Evolutionary conservation across 768 basidiomycete species (phyloP), one percentile per base, ranked within the genome.

Genomic region (Pleurotus giganteus): DNA sequence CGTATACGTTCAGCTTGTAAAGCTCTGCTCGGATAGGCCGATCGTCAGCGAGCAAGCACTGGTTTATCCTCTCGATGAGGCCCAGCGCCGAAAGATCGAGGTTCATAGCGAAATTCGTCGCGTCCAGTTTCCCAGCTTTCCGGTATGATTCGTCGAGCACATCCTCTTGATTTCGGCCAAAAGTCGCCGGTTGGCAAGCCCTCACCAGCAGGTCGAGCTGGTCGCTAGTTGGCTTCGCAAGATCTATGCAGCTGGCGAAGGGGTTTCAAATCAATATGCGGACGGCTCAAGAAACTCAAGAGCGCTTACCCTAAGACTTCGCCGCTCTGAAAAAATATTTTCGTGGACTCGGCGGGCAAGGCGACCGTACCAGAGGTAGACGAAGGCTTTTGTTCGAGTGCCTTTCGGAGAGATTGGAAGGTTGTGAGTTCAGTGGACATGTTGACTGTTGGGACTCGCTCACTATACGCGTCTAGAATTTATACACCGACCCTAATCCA

Each of bases 1-100:
- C 71, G 44, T 73, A 74, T 2, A 74, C 66, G 56, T 74, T 74
- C 11, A 74, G 56, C 44, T 74, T 73, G 54, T 74, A 72, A 17
- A 70, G 55, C 47, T 73, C 71, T 7, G 68, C 59, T 3, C 58
- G 51, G 24, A 70, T 57, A 7, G 23, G n/a, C 24, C 60, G 47
- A 5, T 58, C 45, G 1, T 56, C 50, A 3, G 47, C 36, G 11
- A 68, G 42, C 5, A 70, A 57, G n/a, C 57, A 47, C 1, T 53
- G 46, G 11, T 60, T 59, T 37, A 73, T 58, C 8, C 54, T 36
- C 23, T 68, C 64, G 11, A 72, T 23, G 2, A 72, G 34, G 4
- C 68, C 70, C 9, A 50, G 53, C 13, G 54, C 58, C 13, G 55
- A 60, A 13, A 65, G 55, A 49, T 66, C 58, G 41, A 72, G 58